These are phyloP conservation scores for Tolypocladium ovalisporum DNA, from an alignment of 2,329 filamentous ascomycete genomes.

Conservation along the genomic window DNA sequence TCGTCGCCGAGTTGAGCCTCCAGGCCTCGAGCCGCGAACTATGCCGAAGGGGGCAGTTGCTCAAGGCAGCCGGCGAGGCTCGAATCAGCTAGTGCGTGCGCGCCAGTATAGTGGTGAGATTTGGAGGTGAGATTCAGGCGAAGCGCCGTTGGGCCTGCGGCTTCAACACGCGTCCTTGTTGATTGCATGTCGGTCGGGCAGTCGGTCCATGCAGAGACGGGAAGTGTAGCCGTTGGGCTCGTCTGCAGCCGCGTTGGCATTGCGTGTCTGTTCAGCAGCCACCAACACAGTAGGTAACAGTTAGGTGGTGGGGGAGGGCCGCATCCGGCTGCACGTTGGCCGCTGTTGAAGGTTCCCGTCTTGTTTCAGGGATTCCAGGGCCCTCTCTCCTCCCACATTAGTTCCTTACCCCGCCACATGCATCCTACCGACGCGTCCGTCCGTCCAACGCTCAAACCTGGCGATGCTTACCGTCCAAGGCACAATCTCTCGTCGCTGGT, in stretches of 20 bases:
- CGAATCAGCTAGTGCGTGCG: not conserved
- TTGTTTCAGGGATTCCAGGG: not conserved
- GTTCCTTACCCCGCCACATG: not conserved
- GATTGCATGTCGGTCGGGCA: not conserved
- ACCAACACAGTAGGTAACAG: too few relatives aligned
- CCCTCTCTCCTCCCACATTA: not conserved
- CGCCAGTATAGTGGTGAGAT: too few relatives aligned
- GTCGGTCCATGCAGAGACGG: not conserved
- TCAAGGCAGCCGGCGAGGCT: not conserved
- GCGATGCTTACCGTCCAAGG: not conserved
- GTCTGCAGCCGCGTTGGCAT: not conserved
- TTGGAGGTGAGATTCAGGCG: not conserved
- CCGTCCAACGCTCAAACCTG: not conserved
- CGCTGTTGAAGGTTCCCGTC: not conserved
- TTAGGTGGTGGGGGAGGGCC: too few relatives aligned
- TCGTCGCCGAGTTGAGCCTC: not conserved
- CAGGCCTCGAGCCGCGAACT: not conserved
- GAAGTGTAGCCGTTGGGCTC: not conserved
- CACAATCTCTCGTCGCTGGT: too few relatives aligned
- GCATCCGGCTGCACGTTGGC: too few relatives aligned
- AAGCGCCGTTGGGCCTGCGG: not conserved
- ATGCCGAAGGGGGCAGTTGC: not conserved
- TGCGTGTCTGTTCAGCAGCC: not conserved
- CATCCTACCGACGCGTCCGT: not conserved
- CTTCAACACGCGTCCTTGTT: not conserved